Evolutionary conservation across 805 yeast genomes (phyloP).

Genomic region (Martiniozyma abietophila): DNA sequence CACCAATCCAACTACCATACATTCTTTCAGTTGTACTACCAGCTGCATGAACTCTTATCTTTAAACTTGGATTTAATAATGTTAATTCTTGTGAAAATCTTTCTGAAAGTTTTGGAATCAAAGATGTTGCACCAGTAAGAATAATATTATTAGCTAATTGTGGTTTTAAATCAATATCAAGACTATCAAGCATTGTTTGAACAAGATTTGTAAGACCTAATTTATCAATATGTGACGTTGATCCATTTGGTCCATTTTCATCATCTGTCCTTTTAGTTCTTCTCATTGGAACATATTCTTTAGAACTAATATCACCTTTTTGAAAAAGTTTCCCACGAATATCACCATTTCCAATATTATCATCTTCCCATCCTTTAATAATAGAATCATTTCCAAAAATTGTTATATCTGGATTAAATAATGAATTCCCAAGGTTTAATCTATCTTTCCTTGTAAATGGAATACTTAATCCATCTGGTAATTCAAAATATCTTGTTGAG

Average conservation of each 20-base stretch:
- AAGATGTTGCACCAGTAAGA: conserved; percentile 75
- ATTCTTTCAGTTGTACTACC: conserved; percentile 73
- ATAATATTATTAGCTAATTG: conserved; percentile 84
- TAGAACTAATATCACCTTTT: conserved; percentile 28
- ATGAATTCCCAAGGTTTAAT: conserved; percentile 56
- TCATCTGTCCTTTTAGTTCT: conserved; percentile 36
- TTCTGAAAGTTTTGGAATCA: conserved; percentile 75
- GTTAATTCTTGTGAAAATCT: conserved; percentile 64
- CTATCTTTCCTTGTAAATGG: conserved; percentile 50
- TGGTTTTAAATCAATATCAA: conserved; percentile 78
- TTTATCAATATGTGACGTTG: conserved; percentile 13
- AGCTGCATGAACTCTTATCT: conserved; percentile 72
- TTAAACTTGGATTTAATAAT: conserved; percentile 69
- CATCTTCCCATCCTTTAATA: conserved; percentile 26
- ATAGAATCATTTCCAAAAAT: conserved; percentile 17
- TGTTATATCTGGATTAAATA: conserved; percentile 50
- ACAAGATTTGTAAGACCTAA: conserved; percentile 49
- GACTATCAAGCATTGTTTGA: conserved; percentile 42
- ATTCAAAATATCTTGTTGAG: conserved; percentile 48
- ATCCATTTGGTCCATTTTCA: conserved; percentile 21
- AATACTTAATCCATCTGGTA: conserved; percentile 66
- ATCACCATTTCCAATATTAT: conserved; percentile 52
- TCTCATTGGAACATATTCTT: conserved; percentile 69
- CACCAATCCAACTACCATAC: conserved; percentile 86
- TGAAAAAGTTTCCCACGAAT: conserved; percentile 26